Evolutionary conservation across 1,284 basidiomycete genomes (phyloP).

Genomic region (Sparassis latifolia): DNA sequence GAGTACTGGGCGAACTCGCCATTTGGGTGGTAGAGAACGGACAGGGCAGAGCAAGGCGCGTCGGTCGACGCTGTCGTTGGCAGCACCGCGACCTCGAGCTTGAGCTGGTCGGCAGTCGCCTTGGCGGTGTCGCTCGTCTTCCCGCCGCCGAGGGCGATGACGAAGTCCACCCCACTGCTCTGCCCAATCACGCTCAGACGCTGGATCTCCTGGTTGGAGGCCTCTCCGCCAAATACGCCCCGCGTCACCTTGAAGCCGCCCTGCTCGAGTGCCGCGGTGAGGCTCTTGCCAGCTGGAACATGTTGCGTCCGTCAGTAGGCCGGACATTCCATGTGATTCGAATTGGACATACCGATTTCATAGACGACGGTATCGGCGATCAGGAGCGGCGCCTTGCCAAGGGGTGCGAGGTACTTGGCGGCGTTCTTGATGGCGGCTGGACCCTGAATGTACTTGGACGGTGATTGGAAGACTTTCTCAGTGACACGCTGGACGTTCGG

Average conservation of each 20-base stretch:
- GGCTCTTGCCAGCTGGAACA: constrained; percentile 22
- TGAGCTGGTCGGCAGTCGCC: constrained; percentile 24
- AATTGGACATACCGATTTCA: constrained; percentile 21
- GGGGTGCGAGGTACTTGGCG: constrained; percentile 21
- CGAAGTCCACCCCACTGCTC: constrained; percentile 20
- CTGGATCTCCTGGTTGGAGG: constrained; percentile 25
- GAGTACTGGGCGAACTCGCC: constrained; percentile 29
- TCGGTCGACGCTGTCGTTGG: constrained; percentile 27
- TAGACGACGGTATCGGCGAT: constrained; percentile 26
- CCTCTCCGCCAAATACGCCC: constrained; percentile 25
- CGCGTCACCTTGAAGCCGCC: constrained; percentile 23
- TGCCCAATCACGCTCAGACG: constrained; percentile 19
- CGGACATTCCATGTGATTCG: neutral
- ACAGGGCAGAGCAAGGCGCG: constrained; percentile 26
- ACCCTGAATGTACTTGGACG: constrained; percentile 32
- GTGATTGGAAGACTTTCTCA: constrained; percentile 29
- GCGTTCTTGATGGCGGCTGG: constrained; percentile 29
- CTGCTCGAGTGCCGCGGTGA: constrained; percentile 19
- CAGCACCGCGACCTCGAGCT: constrained; percentile 23
- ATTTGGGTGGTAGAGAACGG: constrained; percentile 27
- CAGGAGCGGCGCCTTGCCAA: constrained; percentile 24
- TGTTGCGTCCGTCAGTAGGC: neutral
- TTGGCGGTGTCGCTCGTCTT: constrained; percentile 30
- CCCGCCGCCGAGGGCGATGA: constrained; percentile 29
- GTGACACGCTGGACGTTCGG: constrained; percentile 27